Percentiles rank a stretch among this genome's conserved stretches.
Conservation (phyloP, 345 rosid genomes). For the Bruguiera gymnorhiza region DNA sequence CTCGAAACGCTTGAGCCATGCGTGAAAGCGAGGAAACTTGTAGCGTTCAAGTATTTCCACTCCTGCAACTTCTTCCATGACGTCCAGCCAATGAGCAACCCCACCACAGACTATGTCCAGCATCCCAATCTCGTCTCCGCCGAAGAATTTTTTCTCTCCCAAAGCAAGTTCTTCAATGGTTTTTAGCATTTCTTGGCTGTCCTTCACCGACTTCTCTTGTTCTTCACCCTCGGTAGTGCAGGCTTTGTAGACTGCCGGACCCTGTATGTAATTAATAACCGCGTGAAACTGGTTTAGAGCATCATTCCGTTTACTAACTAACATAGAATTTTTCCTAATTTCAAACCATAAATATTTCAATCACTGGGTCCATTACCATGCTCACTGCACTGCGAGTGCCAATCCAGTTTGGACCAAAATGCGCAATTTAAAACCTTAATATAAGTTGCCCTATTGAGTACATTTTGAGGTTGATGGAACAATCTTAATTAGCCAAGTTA, state of each 20-base stretch:
- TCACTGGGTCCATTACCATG: no score
- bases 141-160: constrained; percentile 3
- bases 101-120: constrained; percentile 3
- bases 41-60: constrained; percentile 1
- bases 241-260: background rate
- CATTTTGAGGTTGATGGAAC: no score
- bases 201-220: background rate
- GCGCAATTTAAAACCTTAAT: no score
- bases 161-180: constrained; percentile 1
- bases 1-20: background rate
- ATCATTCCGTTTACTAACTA: no score
- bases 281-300: background rate
- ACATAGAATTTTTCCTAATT: no score
- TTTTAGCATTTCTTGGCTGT: background rate
- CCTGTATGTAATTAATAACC: background rate
- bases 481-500: no score
- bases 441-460: no score
- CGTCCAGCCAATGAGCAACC: background rate
- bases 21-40: background rate
- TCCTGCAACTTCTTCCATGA: constrained; percentile 1
- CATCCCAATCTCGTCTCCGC: constrained; percentile 7
- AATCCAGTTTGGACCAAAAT: no score
- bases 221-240: background rate
- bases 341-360: background rate
- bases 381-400: no score